Conservation (phyloP, 768 basidiomycete species). For the Amanita molliuscula region DNA sequence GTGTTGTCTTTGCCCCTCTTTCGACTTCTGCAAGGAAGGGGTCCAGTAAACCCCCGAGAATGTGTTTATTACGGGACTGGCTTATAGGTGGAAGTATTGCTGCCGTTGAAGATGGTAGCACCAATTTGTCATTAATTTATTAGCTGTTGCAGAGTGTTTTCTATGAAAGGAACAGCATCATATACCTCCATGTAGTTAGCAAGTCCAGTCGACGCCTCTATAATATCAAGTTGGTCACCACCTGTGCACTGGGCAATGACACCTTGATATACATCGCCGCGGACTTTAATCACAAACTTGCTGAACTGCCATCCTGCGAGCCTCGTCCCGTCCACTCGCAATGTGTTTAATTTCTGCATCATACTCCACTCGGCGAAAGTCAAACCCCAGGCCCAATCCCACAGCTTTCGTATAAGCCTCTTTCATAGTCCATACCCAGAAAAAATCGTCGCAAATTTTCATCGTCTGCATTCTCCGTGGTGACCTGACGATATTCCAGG, state of each 20-base stretch:
- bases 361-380: conserved; percentile 70
- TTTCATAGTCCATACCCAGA: conserved; percentile 85
- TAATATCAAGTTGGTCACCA: conserved; percentile 22
- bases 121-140: conserved; percentile 4
- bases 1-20: conserved; percentile 81
- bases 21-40: conserved; percentile 78
- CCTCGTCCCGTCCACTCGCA: conserved; percentile 48
- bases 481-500: conserved; percentile 28
- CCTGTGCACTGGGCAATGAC: conserved; percentile 56
- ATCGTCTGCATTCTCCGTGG: conserved; percentile 28
- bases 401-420: conserved; percentile 89
- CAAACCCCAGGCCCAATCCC: conserved; percentile 74
- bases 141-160: conserved; percentile 33
- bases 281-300: conserved; percentile 43
- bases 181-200: conserved; percentile 32
- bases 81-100: conserved; percentile 32
- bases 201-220: conserved; percentile 18
- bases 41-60: conserved; percentile 67
- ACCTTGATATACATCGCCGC: conserved; percentile 48
- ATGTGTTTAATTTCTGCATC: conserved; percentile 36
- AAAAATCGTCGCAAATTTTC: conserved; percentile 57
- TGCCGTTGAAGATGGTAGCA: conserved; percentile 20
- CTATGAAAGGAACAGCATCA: conserved; percentile 38
- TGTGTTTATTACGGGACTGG: conserved; percentile 80
- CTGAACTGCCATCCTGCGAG: conserved; percentile 61